Base-by-base conservation (phyloP, 805 yeast genomes). In the Tetrapisispora arboricola region DNA sequence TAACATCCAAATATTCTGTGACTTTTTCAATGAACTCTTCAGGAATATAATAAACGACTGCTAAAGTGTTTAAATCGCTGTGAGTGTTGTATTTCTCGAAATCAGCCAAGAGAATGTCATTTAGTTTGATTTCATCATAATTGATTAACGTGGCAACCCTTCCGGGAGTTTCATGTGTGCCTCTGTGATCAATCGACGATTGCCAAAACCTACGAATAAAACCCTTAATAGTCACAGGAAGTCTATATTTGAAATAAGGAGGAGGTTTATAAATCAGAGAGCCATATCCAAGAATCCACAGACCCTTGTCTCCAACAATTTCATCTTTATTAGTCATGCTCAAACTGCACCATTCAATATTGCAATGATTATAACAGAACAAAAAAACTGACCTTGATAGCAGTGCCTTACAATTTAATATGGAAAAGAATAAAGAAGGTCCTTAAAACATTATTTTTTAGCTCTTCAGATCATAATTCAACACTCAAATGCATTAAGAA, bases 221-320 rank as follows among this genome's bases (percentile, higher is more conserved):
- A 2, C 96, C 96, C 39, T 68, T 67, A 19, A 88, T 68, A 36
- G 78, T 73, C 0, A 96, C 96, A 0, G 86, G 78, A 9, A 83
- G 70, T 29, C 76, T 63, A 51, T 71, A 67, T 36, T 75, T 67
- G 45, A 74, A 72, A 49, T 73, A 71, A 13, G 90, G 88, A 0
- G 96, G 96, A 0, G 95, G 96, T 54, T 86, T 87, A 70, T 82
- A 87, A 20, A 87, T 78, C 39, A 87, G 66, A 0, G 94, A 84
- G 1, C 96, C 96, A 55, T 87, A 87, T 2, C 96, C 96, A 10
- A 87, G 77, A 12, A 87, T 71, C 94, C 95, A 88, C 44, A 78
- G 58, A 3, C 63, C 63, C 3, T 47, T 25, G 10, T 40, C 45
- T 10, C n/a, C 18, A 12, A 30, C 21, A 6, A 6, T 24, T 3